phyloP scores from a whole-genome alignment of 371 early-diverging fungal species.

The Catenaria anguillulae region DNA sequence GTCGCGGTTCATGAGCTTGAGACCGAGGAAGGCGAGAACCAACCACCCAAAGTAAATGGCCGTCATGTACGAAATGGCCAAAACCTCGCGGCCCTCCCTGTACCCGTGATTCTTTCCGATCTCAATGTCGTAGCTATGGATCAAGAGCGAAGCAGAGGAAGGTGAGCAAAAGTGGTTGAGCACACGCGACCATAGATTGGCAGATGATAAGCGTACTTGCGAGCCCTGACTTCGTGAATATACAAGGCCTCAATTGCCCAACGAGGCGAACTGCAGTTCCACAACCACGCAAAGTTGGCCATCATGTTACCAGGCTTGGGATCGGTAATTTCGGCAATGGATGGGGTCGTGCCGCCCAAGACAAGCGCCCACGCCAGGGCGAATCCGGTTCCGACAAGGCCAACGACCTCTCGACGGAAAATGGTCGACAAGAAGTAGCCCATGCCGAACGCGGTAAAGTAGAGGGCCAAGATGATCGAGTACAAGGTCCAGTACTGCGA shows the following conservation, averaged over 20 bases:
- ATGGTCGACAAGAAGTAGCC: conserved; percentile 16
- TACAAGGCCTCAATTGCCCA: conserved; percentile 17
- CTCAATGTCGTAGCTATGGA: neutral
- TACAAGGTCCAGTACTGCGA: neutral
- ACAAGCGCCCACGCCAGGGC: conserved; percentile 10
- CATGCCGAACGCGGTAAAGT: conserved; percentile 16
- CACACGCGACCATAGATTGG: neutral
- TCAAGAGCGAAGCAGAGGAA: too few relatives aligned
- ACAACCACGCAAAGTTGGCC: conserved; percentile 10
- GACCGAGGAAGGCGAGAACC: conserved; percentile 22
- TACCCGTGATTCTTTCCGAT: neutral
- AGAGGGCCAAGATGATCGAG: conserved; percentile 13
- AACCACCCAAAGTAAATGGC: conserved; percentile 26
- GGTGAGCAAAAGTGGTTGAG: too few relatives aligned
- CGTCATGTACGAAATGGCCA: conserved; percentile 11
- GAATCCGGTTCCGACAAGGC: conserved; percentile 18
- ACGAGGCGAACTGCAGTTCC: conserved; percentile 20
- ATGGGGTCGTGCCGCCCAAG: conserved; percentile 17
- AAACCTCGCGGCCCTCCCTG: neutral
- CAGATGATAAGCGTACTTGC: neutral
- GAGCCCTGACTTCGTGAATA: conserved; percentile 11
- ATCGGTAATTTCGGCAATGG: conserved; percentile 9
- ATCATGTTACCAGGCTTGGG: neutral
- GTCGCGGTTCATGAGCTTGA: conserved; percentile 29
- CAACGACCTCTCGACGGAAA: conserved; percentile 10